phyloP scores from a whole-genome alignment of 1,139 yeast genomes.

The Pichia sp. region DNA sequence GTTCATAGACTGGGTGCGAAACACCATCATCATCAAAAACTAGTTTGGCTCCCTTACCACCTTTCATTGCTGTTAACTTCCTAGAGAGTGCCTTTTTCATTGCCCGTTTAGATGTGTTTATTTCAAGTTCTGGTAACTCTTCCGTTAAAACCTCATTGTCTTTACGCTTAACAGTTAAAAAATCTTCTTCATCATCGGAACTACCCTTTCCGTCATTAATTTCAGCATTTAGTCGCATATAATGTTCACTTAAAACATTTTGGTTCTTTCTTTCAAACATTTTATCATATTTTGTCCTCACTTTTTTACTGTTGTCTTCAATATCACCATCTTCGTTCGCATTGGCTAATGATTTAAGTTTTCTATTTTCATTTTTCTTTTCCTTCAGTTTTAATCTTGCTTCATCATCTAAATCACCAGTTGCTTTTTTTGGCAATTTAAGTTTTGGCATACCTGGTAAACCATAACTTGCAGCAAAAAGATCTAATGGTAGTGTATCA shows the following conservation, averaged over 20 bases:
- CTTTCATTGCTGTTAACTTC: constrained; percentile 58
- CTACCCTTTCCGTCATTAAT: constrained; percentile 33
- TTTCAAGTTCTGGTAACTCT: constrained; percentile 52
- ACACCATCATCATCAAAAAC: constrained; percentile 91
- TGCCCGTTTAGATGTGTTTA: constrained; percentile 79
- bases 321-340: constrained; percentile 65
- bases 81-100: constrained; percentile 83
- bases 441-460: constrained; percentile 95
- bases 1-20: constrained; percentile 85
- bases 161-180: constrained; percentile 69
- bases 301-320: constrained; percentile 37
- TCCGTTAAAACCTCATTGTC: constrained; percentile 65
- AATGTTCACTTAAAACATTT: constrained; percentile 85
- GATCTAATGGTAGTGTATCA: constrained; percentile 72
- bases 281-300: constrained; percentile 85
- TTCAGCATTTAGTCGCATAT: constrained; percentile 57
- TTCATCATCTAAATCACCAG: constrained; percentile 24
- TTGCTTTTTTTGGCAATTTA: constrained; percentile 48
- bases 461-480: constrained; percentile 81
- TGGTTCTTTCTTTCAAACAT: constrained; percentile 96
- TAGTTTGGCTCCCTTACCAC: constrained; percentile 64
- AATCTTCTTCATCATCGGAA: constrained; percentile 52
- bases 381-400: constrained; percentile 50
- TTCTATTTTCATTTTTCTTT: constrained; percentile 75
- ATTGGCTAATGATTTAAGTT: constrained; percentile 49